A percentile compares a stretch with the other conserved stretches of the same genome.
Evolutionary conservation across 169 alveolate genomes (phyloP).

Genomic region (Perkinsus olseni): DNA sequence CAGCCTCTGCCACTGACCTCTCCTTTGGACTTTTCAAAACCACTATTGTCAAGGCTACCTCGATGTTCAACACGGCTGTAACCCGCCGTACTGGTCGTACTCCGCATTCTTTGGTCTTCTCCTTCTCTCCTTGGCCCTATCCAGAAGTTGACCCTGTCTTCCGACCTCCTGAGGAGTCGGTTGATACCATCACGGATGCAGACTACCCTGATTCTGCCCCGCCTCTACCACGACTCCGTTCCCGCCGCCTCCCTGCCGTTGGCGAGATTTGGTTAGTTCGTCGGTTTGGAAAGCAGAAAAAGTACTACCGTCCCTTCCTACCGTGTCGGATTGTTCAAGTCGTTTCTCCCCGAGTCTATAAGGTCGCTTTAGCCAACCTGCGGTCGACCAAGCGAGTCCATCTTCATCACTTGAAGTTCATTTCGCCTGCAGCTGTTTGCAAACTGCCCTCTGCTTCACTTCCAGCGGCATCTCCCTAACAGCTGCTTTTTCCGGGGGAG

Average conservation of each 20-base stretch:
- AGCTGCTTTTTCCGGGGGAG: background rate
- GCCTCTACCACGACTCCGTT: background rate
- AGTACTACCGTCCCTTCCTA: background rate
- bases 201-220: background rate
- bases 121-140: background rate
- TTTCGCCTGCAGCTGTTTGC: background rate
- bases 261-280: background rate
- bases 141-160: background rate
- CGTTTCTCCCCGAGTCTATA: background rate
- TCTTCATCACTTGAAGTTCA: background rate
- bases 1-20: background rate
- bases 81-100: background rate
- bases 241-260: background rate
- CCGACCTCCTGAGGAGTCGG: background rate
- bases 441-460: background rate
- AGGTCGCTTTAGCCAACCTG: background rate
- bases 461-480: background rate
- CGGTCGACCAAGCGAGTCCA: background rate
- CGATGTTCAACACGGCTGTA: background rate
- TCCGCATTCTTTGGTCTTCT: background rate
- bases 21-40: background rate
- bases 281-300: background rate
- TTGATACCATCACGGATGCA: background rate
- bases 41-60: background rate
- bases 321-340: background rate